phyloP scores from a whole-genome alignment of 768 basidiomycete genomes.

The Russula vinacea region DNA sequence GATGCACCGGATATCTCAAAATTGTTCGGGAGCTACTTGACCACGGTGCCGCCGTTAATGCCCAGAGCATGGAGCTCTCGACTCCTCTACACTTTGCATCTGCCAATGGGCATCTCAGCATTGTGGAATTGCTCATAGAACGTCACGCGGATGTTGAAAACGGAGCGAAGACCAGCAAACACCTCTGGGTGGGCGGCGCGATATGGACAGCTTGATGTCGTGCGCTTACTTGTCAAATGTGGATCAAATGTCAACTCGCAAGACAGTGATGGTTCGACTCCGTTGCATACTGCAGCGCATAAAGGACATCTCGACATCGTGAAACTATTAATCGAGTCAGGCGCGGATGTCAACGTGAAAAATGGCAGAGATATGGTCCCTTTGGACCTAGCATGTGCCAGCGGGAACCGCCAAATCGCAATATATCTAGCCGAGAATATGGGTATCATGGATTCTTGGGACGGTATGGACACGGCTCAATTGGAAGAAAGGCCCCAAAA shows the following conservation, averaged over 20 bases:
- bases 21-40: neutral
- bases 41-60: neutral
- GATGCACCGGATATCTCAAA: neutral
- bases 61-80: too few species aligned
- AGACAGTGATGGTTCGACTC: too few species aligned
- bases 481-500: too few species aligned
- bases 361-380: neutral
- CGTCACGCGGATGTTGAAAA: neutral
- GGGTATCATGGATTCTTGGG: neutral
- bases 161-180: neutral
- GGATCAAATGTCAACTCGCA: neutral
- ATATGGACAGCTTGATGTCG: neutral
- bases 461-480: too few species aligned
- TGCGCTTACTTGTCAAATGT: neutral
- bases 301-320: too few species aligned
- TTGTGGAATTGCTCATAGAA: neutral
- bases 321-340: too few species aligned
- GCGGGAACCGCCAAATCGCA: neutral
- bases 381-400: neutral
- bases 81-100: conserved; percentile 1
- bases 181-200: neutral
- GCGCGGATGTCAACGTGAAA: too few species aligned
- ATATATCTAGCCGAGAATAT: neutral
- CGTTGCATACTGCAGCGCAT: too few species aligned
- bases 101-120: neutral